Base-by-base conservation (phyloP, 805 yeast genomes). In the Saccharomycopsis selenospora region DNA sequence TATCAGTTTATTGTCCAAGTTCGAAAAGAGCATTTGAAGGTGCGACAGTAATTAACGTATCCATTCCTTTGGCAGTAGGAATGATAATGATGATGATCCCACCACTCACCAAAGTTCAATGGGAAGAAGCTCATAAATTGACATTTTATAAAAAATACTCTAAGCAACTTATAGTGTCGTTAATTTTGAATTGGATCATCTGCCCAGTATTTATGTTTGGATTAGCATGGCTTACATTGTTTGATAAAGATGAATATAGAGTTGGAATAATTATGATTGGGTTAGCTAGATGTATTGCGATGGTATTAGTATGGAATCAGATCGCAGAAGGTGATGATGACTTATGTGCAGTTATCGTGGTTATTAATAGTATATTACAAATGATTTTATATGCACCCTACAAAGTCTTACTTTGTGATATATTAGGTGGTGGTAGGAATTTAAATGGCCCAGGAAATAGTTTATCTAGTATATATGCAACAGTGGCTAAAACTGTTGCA, bases 221-320 rank as follows among this genome's bases (percentile, higher is more conserved):
- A 0, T 62, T 77, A 14, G 72, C 79, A 0, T 77, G 82, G 83
- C 56, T 71, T 40, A 66, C 69, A 0, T 55, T 78, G 43, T 73
- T 73, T 48, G 73, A 76, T 48, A 56, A 67, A 44, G 62, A 62
- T 5, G 82, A 75, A 47, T 73, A 72, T 48, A 62, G 82, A 38
- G 64, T 61, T 36, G 82, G 82, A 1, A 66, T 78, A n/a, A 75
- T 78, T 26, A 70, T 78, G 73, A 74, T 78, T 42, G 83, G 83
- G 1, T 49, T 75, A 29, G 82, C 80, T 4, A 61, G 82, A 50
- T 77, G 83, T 57, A 76, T 77, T 53, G 83, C 82, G 20, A 77
- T 78, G 82, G 83, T 77, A 1, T 61, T 78, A 45, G 59, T 77
- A 24, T 77, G 82, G 83, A 77, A 73, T 56, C 70, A 73, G 26